A percentile compares a stretch with the other conserved stretches of the same genome.
Conservation (phyloP, 441 rosid genomes). For the Bruguiera hainesii region DNA sequence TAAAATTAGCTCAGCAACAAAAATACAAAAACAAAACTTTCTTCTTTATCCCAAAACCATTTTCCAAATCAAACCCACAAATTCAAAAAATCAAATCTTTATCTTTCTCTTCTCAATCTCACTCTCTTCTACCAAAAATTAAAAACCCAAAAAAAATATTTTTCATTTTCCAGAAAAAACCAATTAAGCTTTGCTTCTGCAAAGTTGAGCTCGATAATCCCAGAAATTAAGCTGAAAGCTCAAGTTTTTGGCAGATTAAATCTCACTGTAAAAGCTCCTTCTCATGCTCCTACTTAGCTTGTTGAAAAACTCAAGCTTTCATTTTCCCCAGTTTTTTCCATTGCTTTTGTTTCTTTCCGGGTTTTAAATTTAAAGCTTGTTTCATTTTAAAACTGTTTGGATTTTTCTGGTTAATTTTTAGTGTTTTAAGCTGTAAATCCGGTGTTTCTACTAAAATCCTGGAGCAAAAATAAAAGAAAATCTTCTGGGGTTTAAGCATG, state of each 20-base stretch:
- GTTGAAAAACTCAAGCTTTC: slow-evolving; percentile 11
- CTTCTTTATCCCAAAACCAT: slow-evolving; percentile 30
- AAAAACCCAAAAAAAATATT: background rate
- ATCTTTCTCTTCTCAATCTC: slow-evolving; percentile 25
- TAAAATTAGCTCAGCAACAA: slow-evolving; percentile 33
- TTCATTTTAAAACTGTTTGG: slow-evolving; percentile 10
- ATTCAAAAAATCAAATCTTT: slow-evolving; percentile 32
- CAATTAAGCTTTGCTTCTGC: slow-evolving; percentile 29
- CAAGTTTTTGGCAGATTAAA: slow-evolving; percentile 14
- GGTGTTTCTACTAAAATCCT: slow-evolving; percentile 31
- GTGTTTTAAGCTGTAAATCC: slow-evolving; percentile 38
- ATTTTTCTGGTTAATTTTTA: slow-evolving; percentile 6
- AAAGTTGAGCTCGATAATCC: slow-evolving; percentile 33
- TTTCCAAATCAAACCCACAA: slow-evolving; percentile 24
- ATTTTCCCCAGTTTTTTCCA: background rate
- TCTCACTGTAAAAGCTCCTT: slow-evolving; percentile 27
- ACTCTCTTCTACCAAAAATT: slow-evolving; percentile 9
- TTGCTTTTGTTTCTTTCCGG: slow-evolving; percentile 10
- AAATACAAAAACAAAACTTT: slow-evolving; percentile 26
- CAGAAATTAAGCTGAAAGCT: slow-evolving; percentile 27
- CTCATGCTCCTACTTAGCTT: slow-evolving; percentile 10
- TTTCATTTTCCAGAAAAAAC: slow-evolving; percentile 4
- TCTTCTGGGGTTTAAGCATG: slow-evolving; percentile 44
- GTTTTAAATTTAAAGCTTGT: slow-evolving; percentile 16
- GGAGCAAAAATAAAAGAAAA: slow-evolving; percentile 10